These are phyloP conservation scores for Trichoderma simmonsii DNA, from an alignment of 2,329 filamentous ascomycete genomes.

Conservation along the genomic window DNA sequence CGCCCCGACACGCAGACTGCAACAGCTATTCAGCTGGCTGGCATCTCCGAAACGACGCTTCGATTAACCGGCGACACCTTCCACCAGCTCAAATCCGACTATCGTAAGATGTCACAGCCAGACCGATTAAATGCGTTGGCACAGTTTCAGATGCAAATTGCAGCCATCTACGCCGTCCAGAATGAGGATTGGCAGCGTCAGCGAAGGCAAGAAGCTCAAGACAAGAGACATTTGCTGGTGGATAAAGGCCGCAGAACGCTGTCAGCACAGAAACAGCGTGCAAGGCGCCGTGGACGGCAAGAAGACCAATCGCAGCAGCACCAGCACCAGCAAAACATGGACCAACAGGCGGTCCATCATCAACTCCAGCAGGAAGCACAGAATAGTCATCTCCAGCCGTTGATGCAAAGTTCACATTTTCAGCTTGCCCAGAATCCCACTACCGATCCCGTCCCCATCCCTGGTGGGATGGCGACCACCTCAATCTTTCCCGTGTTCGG, in stretches of 20 bases:
- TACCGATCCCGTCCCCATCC: slow-evolving; percentile 28
- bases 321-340: slow-evolving; percentile 20
- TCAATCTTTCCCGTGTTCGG: slow-evolving; percentile 31
- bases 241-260: slow-evolving; percentile 33
- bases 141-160: slow-evolving; percentile 41
- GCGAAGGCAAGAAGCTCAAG: slow-evolving; percentile 37
- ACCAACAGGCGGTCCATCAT: slow-evolving; percentile 23
- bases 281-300: slow-evolving; percentile 27
- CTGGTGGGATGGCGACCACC: slow-evolving; percentile 25
- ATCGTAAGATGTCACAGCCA: slow-evolving; percentile 41
- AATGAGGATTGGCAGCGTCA: slow-evolving; percentile 44
- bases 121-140: slow-evolving; percentile 40
- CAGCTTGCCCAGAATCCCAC: slow-evolving; percentile 28
- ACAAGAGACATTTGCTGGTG: slow-evolving; percentile 38
- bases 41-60: slow-evolving; percentile 37
- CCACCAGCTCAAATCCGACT: slow-evolving; percentile 43
- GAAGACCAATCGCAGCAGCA: slow-evolving; percentile 28
- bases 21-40: slow-evolving; percentile 39
- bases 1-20: slow-evolving; percentile 37
- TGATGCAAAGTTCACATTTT: slow-evolving; percentile 30
- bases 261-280: slow-evolving; percentile 27
- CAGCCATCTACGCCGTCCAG: slow-evolving; percentile 44
- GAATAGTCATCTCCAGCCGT: slow-evolving; percentile 29
- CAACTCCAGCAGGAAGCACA: slow-evolving; percentile 23
- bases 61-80: slow-evolving; percentile 44